These are phyloP conservation scores for Paramyrothecium sp. DNA, from an alignment of 2,329 filamentous ascomycete genomes.

Conservation along the genomic window DNA sequence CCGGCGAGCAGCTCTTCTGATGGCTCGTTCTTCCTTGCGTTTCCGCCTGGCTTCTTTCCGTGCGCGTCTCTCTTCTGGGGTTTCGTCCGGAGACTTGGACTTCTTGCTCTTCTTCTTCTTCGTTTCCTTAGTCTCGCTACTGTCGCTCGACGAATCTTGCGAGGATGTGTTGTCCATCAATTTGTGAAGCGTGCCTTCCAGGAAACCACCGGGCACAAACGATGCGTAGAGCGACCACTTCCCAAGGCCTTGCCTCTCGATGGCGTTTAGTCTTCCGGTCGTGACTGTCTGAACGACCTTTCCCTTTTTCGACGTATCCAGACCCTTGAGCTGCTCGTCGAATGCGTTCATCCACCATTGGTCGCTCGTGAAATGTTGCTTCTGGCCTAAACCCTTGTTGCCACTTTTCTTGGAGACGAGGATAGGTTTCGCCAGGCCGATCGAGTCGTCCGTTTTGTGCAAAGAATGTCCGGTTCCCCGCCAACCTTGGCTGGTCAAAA, in stretches of 20 bases:
- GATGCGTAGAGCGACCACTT: constrained; percentile 73
- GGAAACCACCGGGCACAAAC: constrained; percentile 79
- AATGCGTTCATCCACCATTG: constrained; percentile 98
- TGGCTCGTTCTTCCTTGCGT: constrained; percentile 23
- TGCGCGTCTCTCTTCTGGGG: constrained; percentile 41
- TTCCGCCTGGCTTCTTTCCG: constrained; percentile 30
- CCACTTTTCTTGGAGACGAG: constrained; percentile 81
- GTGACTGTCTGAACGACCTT: constrained; percentile 55
- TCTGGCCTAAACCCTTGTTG: constrained; percentile 77
- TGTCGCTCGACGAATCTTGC: constrained; percentile 23
- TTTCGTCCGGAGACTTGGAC: constrained; percentile 27
- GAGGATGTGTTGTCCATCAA: constrained; percentile 21
- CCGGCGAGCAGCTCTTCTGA: constrained; percentile 17
- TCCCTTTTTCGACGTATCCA: constrained; percentile 62
- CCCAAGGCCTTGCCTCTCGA: constrained; percentile 49
- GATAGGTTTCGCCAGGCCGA: constrained; percentile 80
- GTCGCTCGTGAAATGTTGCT: constrained; percentile 66
- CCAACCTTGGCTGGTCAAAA: constrained; percentile 87
- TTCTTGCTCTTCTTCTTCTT: constrained; percentile 22
- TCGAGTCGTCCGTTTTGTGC: constrained; percentile 68
- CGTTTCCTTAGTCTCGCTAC: constrained; percentile 8
- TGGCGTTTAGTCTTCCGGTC: constrained; percentile 53
- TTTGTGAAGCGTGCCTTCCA: constrained; percentile 66
- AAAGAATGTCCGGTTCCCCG: constrained; percentile 84
- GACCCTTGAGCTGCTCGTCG: constrained; percentile 81